Evolutionary conservation across 169 alveolate species (phyloP), one percentile per base, ranked within the genome.

Genomic region (Eimeria falciformis): DNA sequence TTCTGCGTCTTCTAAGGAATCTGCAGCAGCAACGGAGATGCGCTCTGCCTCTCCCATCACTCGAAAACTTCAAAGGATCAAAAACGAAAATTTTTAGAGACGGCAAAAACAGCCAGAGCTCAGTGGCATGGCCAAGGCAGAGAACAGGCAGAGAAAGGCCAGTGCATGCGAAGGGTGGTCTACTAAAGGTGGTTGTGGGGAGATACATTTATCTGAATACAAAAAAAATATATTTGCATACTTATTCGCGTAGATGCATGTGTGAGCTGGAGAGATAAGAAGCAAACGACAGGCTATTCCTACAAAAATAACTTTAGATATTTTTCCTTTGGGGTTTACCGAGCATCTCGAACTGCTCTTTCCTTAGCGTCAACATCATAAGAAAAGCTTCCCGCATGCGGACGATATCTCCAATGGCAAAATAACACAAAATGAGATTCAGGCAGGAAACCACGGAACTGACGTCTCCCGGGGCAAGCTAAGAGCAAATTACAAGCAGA

Each of bases 391-490:
- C 45, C 27, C 73, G 93, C 87, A 88, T 88, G 33, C 83, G 82
- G 25, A n/a, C 79, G 3, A 53, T 43, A 46, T 88, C 66, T 11
- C 93, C 93, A 6, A 75, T 53, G 27, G 79, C 93, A 25, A 23
- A 25, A 40, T 73, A 88, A 79, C 93, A 88, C 33, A 88, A 81
- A 29, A 88, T 5, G n/a, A 88, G 88, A 58, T 88, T 73, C 27
- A 88, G 46, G 81, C 77, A 50, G 12, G 68, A 45, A 6, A 23
- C 33, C 23, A 46, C 33, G 11, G 87, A 77, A 4, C 33, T 17
- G 3, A 23, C 50, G 50, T 45, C 66, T 23, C 23, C 53, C 23
- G 87, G 87, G 2, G 87, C 69, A 12, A 77, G 69, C 87, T 77
- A 55, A 21, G 50, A n/a, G 50, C 23, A 29, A 29, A 45, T 18